These are phyloP conservation scores for Bremia lactucae DNA, from an alignment of 352 stramenopile genomes.

Conservation along the genomic window DNA sequence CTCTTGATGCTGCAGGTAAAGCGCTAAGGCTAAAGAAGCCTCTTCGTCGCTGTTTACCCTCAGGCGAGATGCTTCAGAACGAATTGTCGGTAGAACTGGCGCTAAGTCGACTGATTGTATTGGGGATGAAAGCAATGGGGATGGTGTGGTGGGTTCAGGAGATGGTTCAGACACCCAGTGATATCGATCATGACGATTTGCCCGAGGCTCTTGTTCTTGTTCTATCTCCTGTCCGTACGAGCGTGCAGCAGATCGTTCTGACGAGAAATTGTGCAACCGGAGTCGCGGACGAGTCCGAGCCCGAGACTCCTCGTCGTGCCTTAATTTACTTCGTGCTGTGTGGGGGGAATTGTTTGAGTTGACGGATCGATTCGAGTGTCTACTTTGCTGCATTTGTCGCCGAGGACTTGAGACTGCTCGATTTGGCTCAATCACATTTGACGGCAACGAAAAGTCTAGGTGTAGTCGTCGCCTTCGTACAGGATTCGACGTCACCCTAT, in stretches of 20 bases:
- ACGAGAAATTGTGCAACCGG: conserved; percentile 10
- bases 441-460: conserved; percentile 26
- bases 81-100: conserved; percentile 7
- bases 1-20: conserved; percentile 67
- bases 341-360: conserved; percentile 12
- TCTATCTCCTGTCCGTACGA: conserved; percentile 23
- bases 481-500: conserved; percentile 5
- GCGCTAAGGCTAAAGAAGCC: conserved; percentile 51
- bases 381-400: conserved; percentile 1
- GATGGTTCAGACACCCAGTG: conserved; percentile 14
- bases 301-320: conserved; percentile 5
- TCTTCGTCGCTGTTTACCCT: conserved; percentile 31
- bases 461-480: conserved; percentile 18
- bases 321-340: conserved; percentile 8
- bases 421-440: conserved; percentile 4
- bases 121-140: conserved; percentile 8
- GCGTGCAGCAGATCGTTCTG: conserved; percentile 17
- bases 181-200: conserved; percentile 14
- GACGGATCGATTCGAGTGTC: conserved; percentile 6
- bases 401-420: conserved; percentile 5
- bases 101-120: conserved; percentile 11
- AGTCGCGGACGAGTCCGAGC: conserved; percentile 13
- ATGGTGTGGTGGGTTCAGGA: conserved; percentile 4
- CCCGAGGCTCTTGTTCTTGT: conserved; percentile 18
- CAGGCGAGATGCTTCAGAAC: conserved; percentile 11